Percentiles rank a stretch among this genome's conserved stretches.
Evolutionary conservation across 148 eudicot species (phyloP).

Genomic region (Polygonum maritimum): DNA sequence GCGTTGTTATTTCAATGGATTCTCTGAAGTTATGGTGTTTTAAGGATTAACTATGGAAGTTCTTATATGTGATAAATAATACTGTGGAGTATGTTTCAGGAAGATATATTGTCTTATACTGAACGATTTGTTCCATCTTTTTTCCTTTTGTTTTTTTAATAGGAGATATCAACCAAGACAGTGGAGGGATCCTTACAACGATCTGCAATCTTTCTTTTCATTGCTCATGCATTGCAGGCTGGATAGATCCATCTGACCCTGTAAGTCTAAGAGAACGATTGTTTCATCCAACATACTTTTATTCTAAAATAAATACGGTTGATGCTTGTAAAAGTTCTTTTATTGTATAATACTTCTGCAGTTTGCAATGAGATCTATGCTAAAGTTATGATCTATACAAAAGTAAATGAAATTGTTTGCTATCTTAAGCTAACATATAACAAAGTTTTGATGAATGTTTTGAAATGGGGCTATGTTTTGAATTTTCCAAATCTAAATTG

Average conservation of each 20-base stretch:
- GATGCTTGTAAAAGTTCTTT: too few relatives aligned
- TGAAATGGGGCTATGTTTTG: background rate
- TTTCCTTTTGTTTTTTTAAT: conserved; percentile 16
- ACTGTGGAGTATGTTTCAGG: background rate
- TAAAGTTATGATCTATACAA: background rate
- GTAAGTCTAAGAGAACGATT: conserved; percentile 28
- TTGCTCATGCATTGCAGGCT: conserved; percentile 88
- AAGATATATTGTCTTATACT: background rate
- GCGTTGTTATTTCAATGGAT: conserved; percentile 9
- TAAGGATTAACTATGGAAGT: background rate
- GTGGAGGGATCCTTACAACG: conserved; percentile 78
- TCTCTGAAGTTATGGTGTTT: too few relatives aligned
- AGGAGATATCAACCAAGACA: conserved; percentile 92
- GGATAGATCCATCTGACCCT: conserved; percentile 99
- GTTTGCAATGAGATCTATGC: background rate
- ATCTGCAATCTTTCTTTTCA: conserved; percentile 97
- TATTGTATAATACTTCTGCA: background rate
- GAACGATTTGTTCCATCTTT: background rate
- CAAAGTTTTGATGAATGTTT: background rate
- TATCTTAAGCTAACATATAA: background rate
- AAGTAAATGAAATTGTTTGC: background rate
- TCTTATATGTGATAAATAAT: background rate
- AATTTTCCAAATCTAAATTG: background rate
- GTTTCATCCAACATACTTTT: background rate
- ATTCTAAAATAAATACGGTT: background rate